A percentile compares a stretch with the other conserved stretches of the same genome.
phyloP scores from a whole-genome alignment of 345 rosid species.

The Populus pruinosa region DNA sequence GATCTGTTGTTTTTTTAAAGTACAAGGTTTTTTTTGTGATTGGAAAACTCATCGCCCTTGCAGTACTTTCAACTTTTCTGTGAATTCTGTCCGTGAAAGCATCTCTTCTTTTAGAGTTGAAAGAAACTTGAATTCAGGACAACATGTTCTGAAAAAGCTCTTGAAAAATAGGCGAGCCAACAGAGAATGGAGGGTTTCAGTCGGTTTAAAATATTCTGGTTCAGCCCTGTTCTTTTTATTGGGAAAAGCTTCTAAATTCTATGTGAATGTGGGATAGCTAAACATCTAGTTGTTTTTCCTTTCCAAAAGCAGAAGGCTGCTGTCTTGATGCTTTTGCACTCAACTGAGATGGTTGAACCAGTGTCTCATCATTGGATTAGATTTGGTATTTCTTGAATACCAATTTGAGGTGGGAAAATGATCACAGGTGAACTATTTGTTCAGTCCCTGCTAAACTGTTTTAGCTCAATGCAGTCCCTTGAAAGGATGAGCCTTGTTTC shows the following conservation, averaged over 20 bases:
- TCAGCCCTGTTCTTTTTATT: no score
- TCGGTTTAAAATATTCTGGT: neutral
- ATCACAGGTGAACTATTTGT: neutral
- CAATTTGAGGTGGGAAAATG: neutral
- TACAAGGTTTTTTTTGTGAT: neutral
- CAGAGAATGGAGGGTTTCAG: neutral
- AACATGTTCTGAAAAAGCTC: neutral
- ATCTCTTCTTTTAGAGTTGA: neutral
- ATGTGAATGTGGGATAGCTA: neutral
- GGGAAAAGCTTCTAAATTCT: neutral
- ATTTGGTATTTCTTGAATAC: no score
- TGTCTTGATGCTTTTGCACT: neutral
- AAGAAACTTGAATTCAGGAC: neutral
- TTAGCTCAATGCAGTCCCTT: neutral
- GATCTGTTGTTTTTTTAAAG: neutral
- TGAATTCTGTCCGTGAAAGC: neutral
- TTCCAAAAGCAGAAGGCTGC: neutral
- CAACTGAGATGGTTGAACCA: neutral
- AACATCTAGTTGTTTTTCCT: neutral
- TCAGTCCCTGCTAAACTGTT: neutral
- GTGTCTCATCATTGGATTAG: neutral
- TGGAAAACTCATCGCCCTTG: neutral
- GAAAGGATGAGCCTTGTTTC: no score
- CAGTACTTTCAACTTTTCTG: neutral
- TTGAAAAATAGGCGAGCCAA: no score